Conservation (phyloP, 192 early-diverging fungal genomes). For the Rhizophlyctis rosea region DNA sequence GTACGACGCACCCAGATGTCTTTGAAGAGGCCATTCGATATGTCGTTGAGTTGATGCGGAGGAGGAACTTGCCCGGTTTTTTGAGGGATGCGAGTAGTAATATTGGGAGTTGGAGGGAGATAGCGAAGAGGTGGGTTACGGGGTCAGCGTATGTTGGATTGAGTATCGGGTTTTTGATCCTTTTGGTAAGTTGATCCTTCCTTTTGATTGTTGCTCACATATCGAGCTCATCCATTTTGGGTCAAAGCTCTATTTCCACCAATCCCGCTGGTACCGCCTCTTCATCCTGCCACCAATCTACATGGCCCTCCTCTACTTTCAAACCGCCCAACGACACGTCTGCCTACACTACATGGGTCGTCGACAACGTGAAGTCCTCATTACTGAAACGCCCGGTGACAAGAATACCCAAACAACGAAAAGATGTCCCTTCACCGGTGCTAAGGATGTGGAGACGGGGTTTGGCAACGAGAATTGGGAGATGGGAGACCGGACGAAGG, state of each 20-base stretch:
- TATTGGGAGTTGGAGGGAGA: neutral
- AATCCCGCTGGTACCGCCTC: conserved; percentile 1
- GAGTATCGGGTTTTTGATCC: neutral
- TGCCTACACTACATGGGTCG: neutral
- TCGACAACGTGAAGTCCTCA: neutral
- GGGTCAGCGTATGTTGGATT: neutral
- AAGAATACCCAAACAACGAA: too few species aligned
- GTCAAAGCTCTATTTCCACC: neutral
- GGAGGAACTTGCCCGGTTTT: conserved; percentile 2
- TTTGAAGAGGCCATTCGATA: conserved; percentile 5
- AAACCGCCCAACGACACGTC: neutral
- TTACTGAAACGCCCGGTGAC: neutral
- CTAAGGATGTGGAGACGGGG: too few species aligned
- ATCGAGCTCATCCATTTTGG: too few species aligned
- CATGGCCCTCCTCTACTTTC: neutral
- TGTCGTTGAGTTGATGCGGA: conserved; percentile 5
- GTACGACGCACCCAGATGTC: conserved; percentile 9
- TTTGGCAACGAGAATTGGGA: too few species aligned
- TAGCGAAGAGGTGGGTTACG: neutral
- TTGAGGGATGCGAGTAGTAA: conserved; percentile 3
- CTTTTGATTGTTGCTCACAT: too few species aligned
- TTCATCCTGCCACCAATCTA: neutral
- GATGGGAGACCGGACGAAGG: neutral
- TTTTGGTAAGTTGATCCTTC: conserved; percentile 8
- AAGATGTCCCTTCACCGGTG: too few species aligned